phyloP scores from a whole-genome alignment of 2,329 filamentous ascomycete genomes.

The Esteya vermicola region DNA sequence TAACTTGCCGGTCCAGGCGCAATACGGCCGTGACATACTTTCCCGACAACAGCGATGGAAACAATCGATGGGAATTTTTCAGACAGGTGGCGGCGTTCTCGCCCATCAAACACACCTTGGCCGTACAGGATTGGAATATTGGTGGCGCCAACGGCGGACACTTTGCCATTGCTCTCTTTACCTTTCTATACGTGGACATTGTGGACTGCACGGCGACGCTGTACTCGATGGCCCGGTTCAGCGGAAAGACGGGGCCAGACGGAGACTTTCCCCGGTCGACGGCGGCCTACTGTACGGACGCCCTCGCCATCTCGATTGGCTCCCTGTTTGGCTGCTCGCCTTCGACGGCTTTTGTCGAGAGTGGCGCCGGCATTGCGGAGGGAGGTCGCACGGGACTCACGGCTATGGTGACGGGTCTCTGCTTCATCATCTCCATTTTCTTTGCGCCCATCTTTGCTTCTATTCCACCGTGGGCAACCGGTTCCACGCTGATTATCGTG shows the following conservation, averaged over 20 bases:
- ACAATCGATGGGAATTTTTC: constrained; percentile 57
- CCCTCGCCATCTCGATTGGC: constrained; percentile 56
- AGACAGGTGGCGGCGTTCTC: constrained; percentile 58
- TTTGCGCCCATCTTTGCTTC: constrained; percentile 66
- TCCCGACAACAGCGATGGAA: constrained; percentile 48
- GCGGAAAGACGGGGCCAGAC: constrained; percentile 37
- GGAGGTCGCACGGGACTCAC: constrained; percentile 62
- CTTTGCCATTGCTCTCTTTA: constrained; percentile 59
- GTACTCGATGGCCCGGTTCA: constrained; percentile 72
- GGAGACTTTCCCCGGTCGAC: constrained; percentile 81
- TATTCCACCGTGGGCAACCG: constrained; percentile 66
- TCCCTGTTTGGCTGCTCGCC: constrained; percentile 56
- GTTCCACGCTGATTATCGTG: constrained; percentile 56
- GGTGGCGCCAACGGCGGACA: constrained; percentile 37
- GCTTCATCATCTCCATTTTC: constrained; percentile 59
- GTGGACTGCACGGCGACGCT: constrained; percentile 65
- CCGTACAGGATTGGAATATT: constrained; percentile 53
- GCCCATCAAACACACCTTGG: constrained; percentile 49
- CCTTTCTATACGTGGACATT: constrained; percentile 68
- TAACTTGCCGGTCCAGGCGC: background rate
- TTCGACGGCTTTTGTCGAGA: constrained; percentile 63
- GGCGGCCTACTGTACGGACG: constrained; percentile 62
- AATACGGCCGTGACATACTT: constrained; percentile 59
- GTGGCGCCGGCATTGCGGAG: constrained; percentile 61
- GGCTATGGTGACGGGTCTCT: constrained; percentile 52